A percentile compares a stretch with the other conserved stretches of the same genome.
Conservation (phyloP, 2,329 filamentous ascomycete species). For the Hypoxylon sp. region DNA sequence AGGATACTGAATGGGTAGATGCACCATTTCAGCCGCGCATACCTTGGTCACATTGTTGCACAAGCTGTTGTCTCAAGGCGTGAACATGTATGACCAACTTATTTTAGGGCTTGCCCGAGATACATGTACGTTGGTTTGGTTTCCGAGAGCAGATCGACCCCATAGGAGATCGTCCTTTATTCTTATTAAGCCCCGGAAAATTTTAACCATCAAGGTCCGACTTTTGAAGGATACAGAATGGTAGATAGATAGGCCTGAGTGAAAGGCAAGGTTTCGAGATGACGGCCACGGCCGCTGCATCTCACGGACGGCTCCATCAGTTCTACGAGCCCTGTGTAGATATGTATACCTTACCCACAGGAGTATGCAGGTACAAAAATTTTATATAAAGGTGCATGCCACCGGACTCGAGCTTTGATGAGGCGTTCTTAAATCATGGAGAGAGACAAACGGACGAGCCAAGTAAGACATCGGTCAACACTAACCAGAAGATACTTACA, state of each 20-base stretch:
- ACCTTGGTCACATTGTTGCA: conserved; percentile 2
- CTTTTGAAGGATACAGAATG: background rate
- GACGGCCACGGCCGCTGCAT: conserved; percentile 21
- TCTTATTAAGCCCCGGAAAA: background rate
- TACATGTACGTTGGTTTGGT: conserved; percentile 4
- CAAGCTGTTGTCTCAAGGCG: conserved; percentile 12
- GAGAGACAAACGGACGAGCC: background rate
- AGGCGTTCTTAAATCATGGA: conserved; percentile 21
- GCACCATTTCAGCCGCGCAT: conserved; percentile 32
- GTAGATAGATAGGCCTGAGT: background rate
- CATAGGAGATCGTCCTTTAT: background rate
- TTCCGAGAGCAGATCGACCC: background rate
- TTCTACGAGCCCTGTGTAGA: conserved; percentile 3
- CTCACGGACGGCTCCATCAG: conserved; percentile 24
- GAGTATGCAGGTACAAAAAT: conserved; percentile 40
- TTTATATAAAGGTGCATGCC: conserved; percentile 25
- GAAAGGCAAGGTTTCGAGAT: conserved; percentile 31
- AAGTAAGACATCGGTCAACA: background rate
- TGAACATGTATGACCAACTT: conserved; percentile 16
- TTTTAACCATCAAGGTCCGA: background rate
- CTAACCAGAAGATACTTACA: conserved; percentile 11
- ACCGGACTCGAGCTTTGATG: conserved; percentile 2
- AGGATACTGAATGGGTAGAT: conserved; percentile 11
- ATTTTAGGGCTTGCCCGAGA: conserved; percentile 14
- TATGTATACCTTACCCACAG: conserved; percentile 35